phyloP scores from a whole-genome alignment of 805 yeast species.

The Myxozyma geophila region DNA sequence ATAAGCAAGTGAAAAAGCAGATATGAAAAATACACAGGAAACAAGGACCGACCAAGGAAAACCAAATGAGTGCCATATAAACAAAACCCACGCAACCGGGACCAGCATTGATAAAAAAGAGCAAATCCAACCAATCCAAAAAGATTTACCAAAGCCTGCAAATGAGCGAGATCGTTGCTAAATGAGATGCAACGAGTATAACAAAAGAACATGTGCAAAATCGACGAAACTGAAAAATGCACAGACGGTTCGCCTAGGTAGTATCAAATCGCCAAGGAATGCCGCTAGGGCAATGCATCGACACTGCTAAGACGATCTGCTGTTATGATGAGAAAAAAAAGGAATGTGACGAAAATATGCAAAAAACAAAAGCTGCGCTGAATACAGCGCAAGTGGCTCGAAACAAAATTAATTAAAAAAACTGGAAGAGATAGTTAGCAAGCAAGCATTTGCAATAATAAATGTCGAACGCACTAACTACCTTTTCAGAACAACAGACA shows the following conservation, averaged over 20 bases:
- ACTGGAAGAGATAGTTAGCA: no score
- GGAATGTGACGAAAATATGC: neutral
- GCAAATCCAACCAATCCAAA: constrained; percentile 6
- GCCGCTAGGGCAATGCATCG: neutral
- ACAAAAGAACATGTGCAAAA: neutral
- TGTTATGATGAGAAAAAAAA: neutral
- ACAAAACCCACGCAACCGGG: neutral
- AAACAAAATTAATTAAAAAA: no score
- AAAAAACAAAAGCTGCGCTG: neutral
- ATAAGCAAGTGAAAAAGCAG: neutral
- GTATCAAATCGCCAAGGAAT: no score
- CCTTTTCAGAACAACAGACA: no score
- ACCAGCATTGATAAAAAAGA: constrained; percentile 3
- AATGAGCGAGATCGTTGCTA: constrained; percentile 1
- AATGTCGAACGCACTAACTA: no score
- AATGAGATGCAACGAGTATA: neutral
- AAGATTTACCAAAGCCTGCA: neutral
- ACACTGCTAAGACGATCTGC: neutral
- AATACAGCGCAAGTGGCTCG: no score
- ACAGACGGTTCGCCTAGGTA: no score
- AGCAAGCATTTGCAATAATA: no score
- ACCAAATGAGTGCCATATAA: neutral
- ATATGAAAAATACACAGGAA: neutral
- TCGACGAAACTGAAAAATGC: no score
- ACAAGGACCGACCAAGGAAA: neutral